A percentile compares a stretch with the other conserved stretches of the same genome.
These are phyloP conservation scores for Erythrophleum ivorense DNA, from an alignment of 331 rosid genomes.

Conservation along the genomic window DNA sequence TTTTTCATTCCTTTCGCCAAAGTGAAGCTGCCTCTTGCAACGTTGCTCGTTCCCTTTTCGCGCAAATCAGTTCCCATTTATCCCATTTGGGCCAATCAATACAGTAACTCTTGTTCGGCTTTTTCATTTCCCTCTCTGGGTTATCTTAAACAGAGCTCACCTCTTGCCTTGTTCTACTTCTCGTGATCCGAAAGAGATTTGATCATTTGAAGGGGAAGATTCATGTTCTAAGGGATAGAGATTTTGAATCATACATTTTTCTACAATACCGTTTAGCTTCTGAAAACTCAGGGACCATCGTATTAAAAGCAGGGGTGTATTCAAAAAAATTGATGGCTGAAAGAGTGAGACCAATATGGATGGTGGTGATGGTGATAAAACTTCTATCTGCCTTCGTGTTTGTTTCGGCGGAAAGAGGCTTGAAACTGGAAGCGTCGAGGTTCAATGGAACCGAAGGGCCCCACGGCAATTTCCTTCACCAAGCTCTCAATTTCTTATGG, in stretches of 20 bases:
- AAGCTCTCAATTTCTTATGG: constrained; percentile 69
- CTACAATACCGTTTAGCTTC: neutral
- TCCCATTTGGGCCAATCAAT: neutral
- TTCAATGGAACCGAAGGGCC: constrained; percentile 41
- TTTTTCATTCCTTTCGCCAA: constrained; percentile 15
- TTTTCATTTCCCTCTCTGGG: neutral
- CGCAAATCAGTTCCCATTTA: neutral
- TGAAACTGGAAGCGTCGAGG: constrained; percentile 43
- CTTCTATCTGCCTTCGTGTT: constrained; percentile 44
- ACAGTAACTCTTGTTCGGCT: too few species aligned
- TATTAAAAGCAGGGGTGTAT: neutral
- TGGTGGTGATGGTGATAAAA: constrained; percentile 39
- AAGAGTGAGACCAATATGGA: constrained; percentile 48
- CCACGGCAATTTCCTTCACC: constrained; percentile 38
- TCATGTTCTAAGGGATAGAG: neutral
- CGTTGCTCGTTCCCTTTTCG: neutral
- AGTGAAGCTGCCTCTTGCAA: neutral
- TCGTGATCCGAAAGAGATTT: neutral
- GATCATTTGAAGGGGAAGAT: neutral
- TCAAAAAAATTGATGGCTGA: constrained; percentile 42
- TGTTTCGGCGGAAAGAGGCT: constrained; percentile 62
- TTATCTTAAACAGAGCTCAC: neutral
- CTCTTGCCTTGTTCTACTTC: neutral
- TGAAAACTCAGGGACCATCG: neutral
- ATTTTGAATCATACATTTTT: neutral